Evolutionary conservation across 1,284 basidiomycete genomes (phyloP), one percentile per base, ranked within the genome.

Genomic region (Boletus smithii): DNA sequence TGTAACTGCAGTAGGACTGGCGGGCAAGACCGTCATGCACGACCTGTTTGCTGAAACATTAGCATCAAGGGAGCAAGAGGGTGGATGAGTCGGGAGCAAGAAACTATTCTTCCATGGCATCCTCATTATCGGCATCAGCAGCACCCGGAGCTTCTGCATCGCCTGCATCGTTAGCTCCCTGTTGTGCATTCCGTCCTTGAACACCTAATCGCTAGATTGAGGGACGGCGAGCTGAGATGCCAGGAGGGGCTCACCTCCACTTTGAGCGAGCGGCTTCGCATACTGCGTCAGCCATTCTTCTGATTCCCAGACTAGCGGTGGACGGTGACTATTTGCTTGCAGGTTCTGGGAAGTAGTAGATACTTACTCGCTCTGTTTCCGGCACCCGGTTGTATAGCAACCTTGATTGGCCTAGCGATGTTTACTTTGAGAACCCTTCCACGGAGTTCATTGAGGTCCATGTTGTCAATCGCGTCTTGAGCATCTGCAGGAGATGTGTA

Each of bases 391-490:
- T 86, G 83, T 30, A 79, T 66, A 3, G 76, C 75, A 3, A 75
- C 75, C 59, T 86, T 89, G 73, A 81, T 77, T 4, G 85, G 85
- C 31, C 83, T 75, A 16, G 88, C 88, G 27, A 89, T 67, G 59
- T 86, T 90, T 37, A 89, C 87, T 63, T 85, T 87, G 51, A 91
- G 66, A 20, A 90, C 85, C 46, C 77, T 79, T 26, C 85, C 87
- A 18, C 73, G 72, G 27, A 90, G 68, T 62, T 90, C 88, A 58
- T 91, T 91, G 61, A 89, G 71, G 64, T 91, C 88, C 88, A 91
- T 91, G 67, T 91, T 91, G 72, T 91, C 88, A 53, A 91, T 91
- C 37, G 88, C 88, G 65, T 90, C 88, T 62, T 88, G 87, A 9
- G 88, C 88, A 65, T 91, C 88, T 22, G 75, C 76, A n/a, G 85